Evolutionary conservation across 768 basidiomycete genomes (phyloP), one percentile per base, ranked within the genome.

Genomic region (Coprinopsis strossmayeri): DNA sequence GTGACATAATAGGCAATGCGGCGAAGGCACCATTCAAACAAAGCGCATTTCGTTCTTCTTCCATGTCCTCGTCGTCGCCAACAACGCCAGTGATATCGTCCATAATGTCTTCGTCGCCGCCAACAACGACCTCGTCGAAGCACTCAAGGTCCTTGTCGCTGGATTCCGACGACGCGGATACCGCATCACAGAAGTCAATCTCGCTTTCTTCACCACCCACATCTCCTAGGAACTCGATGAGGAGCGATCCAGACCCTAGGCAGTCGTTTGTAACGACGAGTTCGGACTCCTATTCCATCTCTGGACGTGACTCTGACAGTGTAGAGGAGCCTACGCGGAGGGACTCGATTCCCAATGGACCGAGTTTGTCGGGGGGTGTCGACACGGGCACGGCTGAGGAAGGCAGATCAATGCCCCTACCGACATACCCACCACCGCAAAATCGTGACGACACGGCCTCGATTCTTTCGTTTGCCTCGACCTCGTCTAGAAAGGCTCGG

Each of bases 111-210:
- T n/a, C n/a, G n/a, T n/a, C n/a, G n/a, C 5, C 68, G 37, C 69
- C 65, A 42, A 52, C 59, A 3, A 55, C 52, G 15, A 49, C 55
- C 15, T 55, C 61, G 40, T 44, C 66, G 57, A 50, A 56, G 55
- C 44, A 57, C 66, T 35, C 54, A 10, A 62, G 15, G 64, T 65
- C 46, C 66, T 69, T 24, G 56, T 64, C 13, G 64, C 65, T 50
- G 23, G 75, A 74, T 48, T 72, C 69, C n/a, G n/a, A n/a, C 49
- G 85, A 85, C 54, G 79, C 74, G 49, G 88, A 90, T 59, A 88
- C 85, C 3, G 86, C 88, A 13, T 88, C 86, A 7, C 84, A 87
- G 57, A 79, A 75, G 34, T 90, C 88, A 1, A 84, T 90, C 44
- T 76, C 86, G 20, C 78, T 90, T 34, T 81, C 80, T 25, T 87